Evolutionary conservation across 306 rosid species (phyloP).

Genomic region (Dicorynia guianensis): DNA sequence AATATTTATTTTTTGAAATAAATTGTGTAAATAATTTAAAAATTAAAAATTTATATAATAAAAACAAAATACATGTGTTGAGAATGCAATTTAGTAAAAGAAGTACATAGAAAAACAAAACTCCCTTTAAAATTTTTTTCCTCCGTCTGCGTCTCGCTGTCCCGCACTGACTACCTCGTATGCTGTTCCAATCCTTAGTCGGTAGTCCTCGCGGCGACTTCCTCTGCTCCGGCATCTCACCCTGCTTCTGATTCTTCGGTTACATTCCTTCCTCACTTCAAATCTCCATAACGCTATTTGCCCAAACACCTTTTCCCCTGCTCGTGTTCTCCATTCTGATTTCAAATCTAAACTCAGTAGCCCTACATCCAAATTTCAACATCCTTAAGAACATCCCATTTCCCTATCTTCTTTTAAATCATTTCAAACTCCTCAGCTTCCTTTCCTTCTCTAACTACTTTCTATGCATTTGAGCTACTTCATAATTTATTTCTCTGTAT

Average conservation of each 20-base stretch:
- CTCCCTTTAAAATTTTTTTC: conserved; percentile 8
- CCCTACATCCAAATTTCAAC: too few species aligned
- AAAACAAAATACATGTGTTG: too few species aligned
- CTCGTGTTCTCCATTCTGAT: background rate
- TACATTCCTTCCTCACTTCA: background rate
- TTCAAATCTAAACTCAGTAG: conserved; percentile 18
- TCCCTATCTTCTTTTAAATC: conserved; percentile 1
- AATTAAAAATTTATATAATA: too few species aligned
- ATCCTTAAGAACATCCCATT: conserved; percentile 27
- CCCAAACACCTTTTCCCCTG: background rate
- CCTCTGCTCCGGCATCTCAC: conserved; percentile 32
- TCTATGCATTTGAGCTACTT: background rate
- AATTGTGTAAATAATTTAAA: too few species aligned
- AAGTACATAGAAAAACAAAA: background rate
- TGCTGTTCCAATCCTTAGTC: background rate
- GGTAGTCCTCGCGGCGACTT: background rate
- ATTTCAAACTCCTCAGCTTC: conserved; percentile 29
- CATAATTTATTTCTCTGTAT: conserved; percentile 27
- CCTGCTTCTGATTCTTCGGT: background rate
- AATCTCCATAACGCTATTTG: background rate
- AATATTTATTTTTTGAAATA: too few species aligned
- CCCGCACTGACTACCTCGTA: background rate
- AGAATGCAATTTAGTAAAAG: too few species aligned
- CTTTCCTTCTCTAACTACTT: background rate
- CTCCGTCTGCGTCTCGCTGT: too few species aligned